Conservation (phyloP, 1,284 basidiomycete genomes). For the Moniliophthora roreri region DNA sequence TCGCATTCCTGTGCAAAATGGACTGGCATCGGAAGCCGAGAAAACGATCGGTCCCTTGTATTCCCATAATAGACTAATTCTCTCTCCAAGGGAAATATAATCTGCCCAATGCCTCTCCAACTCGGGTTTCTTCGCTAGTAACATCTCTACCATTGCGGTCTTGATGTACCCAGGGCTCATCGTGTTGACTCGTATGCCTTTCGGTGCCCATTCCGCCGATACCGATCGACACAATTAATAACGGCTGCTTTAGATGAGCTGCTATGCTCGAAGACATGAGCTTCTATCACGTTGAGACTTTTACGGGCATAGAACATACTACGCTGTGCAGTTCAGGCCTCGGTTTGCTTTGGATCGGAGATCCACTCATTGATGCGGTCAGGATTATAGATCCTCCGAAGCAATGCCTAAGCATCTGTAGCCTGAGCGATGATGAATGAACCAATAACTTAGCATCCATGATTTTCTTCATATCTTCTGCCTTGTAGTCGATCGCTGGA, state of each 20-base stretch:
- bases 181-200: slow-evolving; percentile 34
- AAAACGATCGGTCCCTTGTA: slow-evolving; percentile 12
- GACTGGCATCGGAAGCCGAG: slow-evolving; percentile 8
- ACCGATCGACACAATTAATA: slow-evolving; percentile 41
- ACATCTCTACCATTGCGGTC: slow-evolving; percentile 11
- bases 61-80: slow-evolving; percentile 3
- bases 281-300: too few species aligned
- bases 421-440: slow-evolving; percentile 40
- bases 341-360: slow-evolving; percentile 17
- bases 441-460: slow-evolving; percentile 41
- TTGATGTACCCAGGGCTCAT: slow-evolving; percentile 15
- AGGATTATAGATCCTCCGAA: slow-evolving; percentile 43
- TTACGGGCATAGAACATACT: slow-evolving; percentile 4
- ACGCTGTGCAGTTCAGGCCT: slow-evolving; percentile 9
- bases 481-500: slow-evolving; percentile 11
- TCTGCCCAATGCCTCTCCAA: slow-evolving; percentile 10
- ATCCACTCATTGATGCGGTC: slow-evolving; percentile 50
- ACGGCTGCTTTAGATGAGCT: slow-evolving; percentile 38
- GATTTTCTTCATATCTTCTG: slow-evolving; percentile 8
- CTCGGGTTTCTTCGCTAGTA: slow-evolving; percentile 10
- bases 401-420: slow-evolving; percentile 35
- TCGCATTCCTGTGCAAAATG: slow-evolving; percentile 14
- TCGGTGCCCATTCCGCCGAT: slow-evolving; percentile 41
- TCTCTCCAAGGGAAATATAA: slow-evolving; percentile 2
- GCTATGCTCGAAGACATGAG: background rate